These are phyloP conservation scores for Ophiostoma angusticollis DNA, from an alignment of 2,329 filamentous ascomycete species.

Conservation along the genomic window DNA sequence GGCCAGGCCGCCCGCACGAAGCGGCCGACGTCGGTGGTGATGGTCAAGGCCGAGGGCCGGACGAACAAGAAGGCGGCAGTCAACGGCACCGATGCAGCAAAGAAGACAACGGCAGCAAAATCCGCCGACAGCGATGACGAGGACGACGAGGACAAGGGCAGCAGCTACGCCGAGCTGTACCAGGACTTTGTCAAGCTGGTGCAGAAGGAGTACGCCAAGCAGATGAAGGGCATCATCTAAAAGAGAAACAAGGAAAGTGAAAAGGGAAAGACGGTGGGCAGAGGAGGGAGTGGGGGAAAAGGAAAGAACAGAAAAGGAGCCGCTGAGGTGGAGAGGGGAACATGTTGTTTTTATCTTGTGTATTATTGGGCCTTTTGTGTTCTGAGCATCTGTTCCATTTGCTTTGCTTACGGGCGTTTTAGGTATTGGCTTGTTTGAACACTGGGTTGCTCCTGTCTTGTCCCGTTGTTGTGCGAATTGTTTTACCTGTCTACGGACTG, in stretches of 20 bases:
- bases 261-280: no score
- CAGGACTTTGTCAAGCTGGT: conserved; percentile 52
- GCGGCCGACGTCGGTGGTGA: conserved; percentile 90
- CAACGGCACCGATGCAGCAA: no score
- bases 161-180: conserved; percentile 52
- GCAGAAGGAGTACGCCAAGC: conserved; percentile 51
- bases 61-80: conserved; percentile 40
- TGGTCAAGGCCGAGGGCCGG: conserved; percentile 41
- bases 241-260: conserved; percentile 3
- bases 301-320: no score
- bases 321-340: background rate
- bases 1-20: conserved; percentile 91
- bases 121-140: conserved; percentile 21
- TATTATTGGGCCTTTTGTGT: background rate
- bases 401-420: background rate
- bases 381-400: background rate
- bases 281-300: background rate
- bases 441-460: no score
- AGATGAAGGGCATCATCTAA: conserved; percentile 26
- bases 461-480: background rate
- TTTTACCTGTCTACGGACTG: no score
- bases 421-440: background rate
- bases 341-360: background rate
- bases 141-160: conserved; percentile 37
- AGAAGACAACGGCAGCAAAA: conserved; percentile 30